Evolutionary conservation across 805 yeast species (phyloP), one percentile per base, ranked within the genome.

Genomic region (Sugiyamaella americana): DNA sequence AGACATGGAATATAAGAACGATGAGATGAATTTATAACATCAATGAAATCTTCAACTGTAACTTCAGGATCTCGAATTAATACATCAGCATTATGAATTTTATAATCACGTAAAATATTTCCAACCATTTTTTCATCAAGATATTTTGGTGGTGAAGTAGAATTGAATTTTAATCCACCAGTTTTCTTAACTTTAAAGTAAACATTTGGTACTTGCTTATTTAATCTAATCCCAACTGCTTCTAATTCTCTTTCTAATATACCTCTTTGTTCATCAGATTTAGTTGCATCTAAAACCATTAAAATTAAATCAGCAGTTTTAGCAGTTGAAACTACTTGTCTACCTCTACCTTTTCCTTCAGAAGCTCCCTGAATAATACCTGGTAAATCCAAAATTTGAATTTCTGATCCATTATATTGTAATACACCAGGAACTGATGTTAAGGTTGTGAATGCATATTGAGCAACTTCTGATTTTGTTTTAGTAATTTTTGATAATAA

Each of bases 301-400:
- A 91, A 69, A 51, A 91, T 82, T 60, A 91, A 70, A 61, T 93
- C 98, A 0, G 96, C 88, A 0, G 98, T 91, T 64, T 93, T 83
- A 0, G 97, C 95, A 0, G 96, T 93, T 1, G 98, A 84, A 54
- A 91, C 89, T 37, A 93, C 98, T 65, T 93, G 98, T 58, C 96
- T 76, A 48, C 98, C 98, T 65, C 98, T 79, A 58, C 98, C 98
- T 66, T 89, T 89, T 59, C 98, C 98, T 62, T 87, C 96, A 30
- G 94, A 75, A 3, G 98, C 98, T 38, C 98, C 98, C 63, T 86
- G 87, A 48, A 91, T 91, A 57, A 91, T 91, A 65, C 98, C 98
- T 1, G 98, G 98, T 44, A 91, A 69, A 74, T 91, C 98, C n/a
- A 91, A 91, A 55, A 93, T 82, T 68, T 91, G 98, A 52, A 91